Percentiles rank a stretch among this genome's conserved stretches.
Evolutionary conservation across 306 rosid genomes (phyloP).

Genomic region (Glycine tomentella): DNA sequence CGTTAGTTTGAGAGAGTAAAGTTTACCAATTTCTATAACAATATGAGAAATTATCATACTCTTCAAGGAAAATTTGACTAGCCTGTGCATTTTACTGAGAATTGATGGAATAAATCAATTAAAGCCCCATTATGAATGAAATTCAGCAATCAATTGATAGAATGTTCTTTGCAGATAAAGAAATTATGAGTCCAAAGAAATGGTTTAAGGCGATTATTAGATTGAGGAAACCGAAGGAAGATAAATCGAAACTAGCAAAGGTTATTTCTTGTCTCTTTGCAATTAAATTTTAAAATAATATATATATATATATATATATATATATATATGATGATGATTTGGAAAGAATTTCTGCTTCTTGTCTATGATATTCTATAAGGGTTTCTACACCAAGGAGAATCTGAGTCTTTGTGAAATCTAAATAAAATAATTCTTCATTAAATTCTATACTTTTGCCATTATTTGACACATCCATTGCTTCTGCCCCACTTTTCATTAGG

Average conservation of each 20-base stretch:
- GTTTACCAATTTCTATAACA: background rate
- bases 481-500: constrained; percentile 45
- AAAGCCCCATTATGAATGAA: background rate
- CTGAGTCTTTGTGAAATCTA: background rate
- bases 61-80: background rate
- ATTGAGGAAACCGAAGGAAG: constrained; percentile 53
- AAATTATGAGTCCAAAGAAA: constrained; percentile 58
- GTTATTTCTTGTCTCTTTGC: constrained; percentile 31
- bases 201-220: constrained; percentile 57
- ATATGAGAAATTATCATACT: background rate
- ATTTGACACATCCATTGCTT: background rate
- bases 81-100: background rate
- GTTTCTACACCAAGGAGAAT: background rate
- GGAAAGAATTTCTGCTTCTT: background rate
- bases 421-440: background rate
- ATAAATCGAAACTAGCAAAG: constrained; percentile 50
- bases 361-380: background rate
- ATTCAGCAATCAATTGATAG: background rate
- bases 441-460: background rate
- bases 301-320: too few relatives aligned
- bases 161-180: constrained; percentile 39
- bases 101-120: background rate
- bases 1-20: background rate
- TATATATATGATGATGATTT: too few relatives aligned
- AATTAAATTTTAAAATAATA: background rate